Evolutionary conservation across 768 basidiomycete species (phyloP), one percentile per base, ranked within the genome.

Genomic region (Leccinum disarticulatum): DNA sequence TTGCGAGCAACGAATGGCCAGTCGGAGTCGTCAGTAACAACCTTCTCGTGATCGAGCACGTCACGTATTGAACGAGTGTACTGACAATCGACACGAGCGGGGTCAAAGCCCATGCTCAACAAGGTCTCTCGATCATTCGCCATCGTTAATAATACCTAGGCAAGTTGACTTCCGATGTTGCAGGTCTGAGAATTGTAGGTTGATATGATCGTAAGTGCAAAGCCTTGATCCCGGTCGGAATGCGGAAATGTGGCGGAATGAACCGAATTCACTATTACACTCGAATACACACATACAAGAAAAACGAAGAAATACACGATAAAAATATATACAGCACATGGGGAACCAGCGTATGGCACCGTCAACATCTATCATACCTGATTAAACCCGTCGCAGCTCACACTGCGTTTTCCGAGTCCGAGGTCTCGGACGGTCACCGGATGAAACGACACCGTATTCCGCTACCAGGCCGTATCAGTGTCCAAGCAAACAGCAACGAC

Each of bases 91-190:
- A 96, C 86, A 60, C 95, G 84, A 15, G 85, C 83, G 25, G 82
- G 70, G 61, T 95, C 90, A 65, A 97, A 97, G 13, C 95, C 95
- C 91, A 96, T 95, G 22, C 82, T 78, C 11, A 93, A 67, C 35
- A 98, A 79, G 14, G 85, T 84, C 15, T 92, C 89, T 76, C 83
- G 85, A 74, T 93, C 91, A 64, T 80, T 65, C 30, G 79, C 64
- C 79, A 80, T 81, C 56, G 60, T 36, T 0, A 17, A 33, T 63
- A 0, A 22, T 19, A 47, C 19, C 46, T 22, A 46, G 19, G 19
- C 15, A n/a, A n/a, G n/a, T n/a, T n/a, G n/a, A n/a, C 13, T 35
- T 35, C 33, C 11, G 13, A 2, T 33, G 3, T 36, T 36, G 36
- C 36, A 36, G 14, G 14, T 41, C 38, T 41, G 17, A n/a, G 7